These are phyloP conservation scores for Quercus wislizeni DNA, from an alignment of 306 rosid genomes.

Conservation along the genomic window DNA sequence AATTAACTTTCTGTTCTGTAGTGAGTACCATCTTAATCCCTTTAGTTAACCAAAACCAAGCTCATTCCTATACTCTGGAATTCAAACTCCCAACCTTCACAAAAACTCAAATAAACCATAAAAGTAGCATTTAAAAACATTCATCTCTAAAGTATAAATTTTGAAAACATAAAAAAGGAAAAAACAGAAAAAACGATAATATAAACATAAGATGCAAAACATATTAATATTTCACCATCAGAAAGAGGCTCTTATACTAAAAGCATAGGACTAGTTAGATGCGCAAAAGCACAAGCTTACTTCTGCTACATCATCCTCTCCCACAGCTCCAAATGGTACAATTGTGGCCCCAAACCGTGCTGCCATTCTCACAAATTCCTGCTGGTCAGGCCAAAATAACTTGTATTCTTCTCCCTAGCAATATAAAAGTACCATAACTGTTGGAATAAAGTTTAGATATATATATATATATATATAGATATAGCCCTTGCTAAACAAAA, in stretches of 20 bases:
- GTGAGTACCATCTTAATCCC: not conserved
- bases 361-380: constrained; percentile 96
- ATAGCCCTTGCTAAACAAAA: not conserved
- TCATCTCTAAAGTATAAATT: not conserved
- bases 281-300: constrained; percentile 45
- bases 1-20: not conserved
- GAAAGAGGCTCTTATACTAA: not conserved
- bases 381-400: constrained; percentile 81
- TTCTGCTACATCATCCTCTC: constrained; percentile 79
- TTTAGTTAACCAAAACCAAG: not conserved
- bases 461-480: too few relatives aligned
- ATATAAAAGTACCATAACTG: constrained; percentile 18
- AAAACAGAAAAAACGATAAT: not conserved
- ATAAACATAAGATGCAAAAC: not conserved
- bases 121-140: not conserved
- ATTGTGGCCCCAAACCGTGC: constrained; percentile 90
- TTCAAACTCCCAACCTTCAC: not conserved
- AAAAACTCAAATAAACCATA: not conserved
- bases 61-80: not conserved
- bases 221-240: not conserved
- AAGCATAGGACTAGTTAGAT: not conserved
- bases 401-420: constrained; percentile 85
- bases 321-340: constrained; percentile 94
- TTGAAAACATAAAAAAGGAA: not conserved
- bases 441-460: constrained; percentile 1